Evolutionary conservation across 192 early-diverging fungal species (phyloP).

Genomic region (Neocallimastix lanati): DNA sequence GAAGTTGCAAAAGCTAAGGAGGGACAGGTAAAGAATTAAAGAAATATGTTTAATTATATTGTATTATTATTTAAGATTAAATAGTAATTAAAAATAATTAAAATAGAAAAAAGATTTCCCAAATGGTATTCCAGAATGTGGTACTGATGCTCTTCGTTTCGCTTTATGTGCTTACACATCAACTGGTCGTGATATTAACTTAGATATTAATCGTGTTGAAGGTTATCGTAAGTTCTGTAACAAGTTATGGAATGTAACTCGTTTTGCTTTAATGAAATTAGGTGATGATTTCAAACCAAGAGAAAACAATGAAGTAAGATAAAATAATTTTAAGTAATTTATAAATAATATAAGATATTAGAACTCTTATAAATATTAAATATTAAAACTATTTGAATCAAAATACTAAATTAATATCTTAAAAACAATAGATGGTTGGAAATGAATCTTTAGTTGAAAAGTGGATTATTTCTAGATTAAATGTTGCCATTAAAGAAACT

Average conservation of each 20-base stretch:
- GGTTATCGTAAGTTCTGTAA: constrained; percentile 99
- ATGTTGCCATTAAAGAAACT: constrained; percentile 54
- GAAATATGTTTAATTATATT: too few species aligned
- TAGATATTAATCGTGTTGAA: constrained; percentile 89
- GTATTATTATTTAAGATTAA: too few species aligned
- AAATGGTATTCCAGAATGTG: constrained; percentile 93
- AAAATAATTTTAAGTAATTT: constrained; percentile 3
- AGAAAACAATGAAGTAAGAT: constrained; percentile 13
- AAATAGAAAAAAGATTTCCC: constrained; percentile 58
- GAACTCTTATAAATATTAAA: too few species aligned
- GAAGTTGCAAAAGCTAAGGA: constrained; percentile 76
- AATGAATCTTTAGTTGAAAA: constrained; percentile 70
- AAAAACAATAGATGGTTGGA: constrained; percentile 32
- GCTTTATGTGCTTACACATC: constrained; percentile 60
- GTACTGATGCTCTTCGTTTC: constrained; percentile 85
- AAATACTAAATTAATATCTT: too few species aligned
- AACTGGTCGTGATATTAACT: constrained; percentile 68
- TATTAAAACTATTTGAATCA: too few species aligned
- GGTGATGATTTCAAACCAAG: constrained; percentile 68
- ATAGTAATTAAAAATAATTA: too few species aligned
- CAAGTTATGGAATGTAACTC: constrained; percentile 97
- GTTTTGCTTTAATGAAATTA: constrained; percentile 88
- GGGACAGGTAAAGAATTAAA: constrained; percentile 33
- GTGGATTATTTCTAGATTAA: constrained; percentile 86
- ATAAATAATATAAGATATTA: background rate